These are phyloP conservation scores for Voacanga thouarsii DNA, from an alignment of 257 asterid genomes.

Conservation along the genomic window DNA sequence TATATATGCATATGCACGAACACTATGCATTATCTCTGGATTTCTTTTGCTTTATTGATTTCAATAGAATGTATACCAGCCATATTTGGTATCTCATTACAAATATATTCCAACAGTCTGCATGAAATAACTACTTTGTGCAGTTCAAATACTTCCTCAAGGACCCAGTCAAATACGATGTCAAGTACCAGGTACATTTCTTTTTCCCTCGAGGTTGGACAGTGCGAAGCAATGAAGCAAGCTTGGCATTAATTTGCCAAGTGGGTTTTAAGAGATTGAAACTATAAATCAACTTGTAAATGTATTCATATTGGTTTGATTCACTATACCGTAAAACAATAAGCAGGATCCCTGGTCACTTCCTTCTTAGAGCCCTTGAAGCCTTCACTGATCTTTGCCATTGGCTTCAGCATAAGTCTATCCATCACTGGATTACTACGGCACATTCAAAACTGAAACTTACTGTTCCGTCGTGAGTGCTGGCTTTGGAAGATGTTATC, in stretches of 20 bases:
- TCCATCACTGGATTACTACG: neutral
- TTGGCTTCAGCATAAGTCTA: neutral
- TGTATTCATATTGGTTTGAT: neutral
- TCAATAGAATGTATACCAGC: neutral
- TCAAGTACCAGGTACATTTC: conserved; percentile 72
- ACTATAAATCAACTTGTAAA: no score
- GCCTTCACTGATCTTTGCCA: no score
- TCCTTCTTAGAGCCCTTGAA: no score
- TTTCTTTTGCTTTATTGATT: neutral
- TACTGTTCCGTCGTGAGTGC: neutral
- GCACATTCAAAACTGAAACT: no score
- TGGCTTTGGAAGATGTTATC: neutral
- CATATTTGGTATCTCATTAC: neutral
- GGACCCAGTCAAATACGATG: conserved; percentile 49
- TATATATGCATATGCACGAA: no score
- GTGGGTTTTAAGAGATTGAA: neutral
- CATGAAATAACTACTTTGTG: neutral
- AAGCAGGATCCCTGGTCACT: no score
- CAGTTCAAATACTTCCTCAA: conserved; percentile 55
- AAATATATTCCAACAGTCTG: neutral
- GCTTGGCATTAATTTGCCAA: neutral
- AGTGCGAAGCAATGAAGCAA: neutral
- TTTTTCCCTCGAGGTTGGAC: neutral
- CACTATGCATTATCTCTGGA: neutral
- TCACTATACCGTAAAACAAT: no score